Percentiles rank a stretch among this genome's conserved stretches.
phyloP scores from a whole-genome alignment of 768 basidiomycete species.

The Tylopilus plumbeoviolaceoides region DNA sequence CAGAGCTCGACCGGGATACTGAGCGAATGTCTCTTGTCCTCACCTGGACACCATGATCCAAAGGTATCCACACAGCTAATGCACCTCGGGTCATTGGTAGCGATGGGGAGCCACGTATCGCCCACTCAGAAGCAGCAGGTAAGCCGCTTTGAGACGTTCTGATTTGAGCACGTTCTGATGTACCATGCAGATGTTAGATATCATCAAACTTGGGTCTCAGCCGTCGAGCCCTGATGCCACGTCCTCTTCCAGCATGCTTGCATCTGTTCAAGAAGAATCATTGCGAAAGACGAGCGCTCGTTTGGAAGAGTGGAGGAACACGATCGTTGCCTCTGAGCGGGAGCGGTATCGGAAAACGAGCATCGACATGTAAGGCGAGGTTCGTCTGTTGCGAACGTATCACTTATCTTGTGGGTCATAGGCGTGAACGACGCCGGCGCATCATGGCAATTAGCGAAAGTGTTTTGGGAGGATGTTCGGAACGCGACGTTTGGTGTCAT shows the following conservation, averaged over 20 bases:
- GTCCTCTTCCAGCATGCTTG: slow-evolving; percentile 14
- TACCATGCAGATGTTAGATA: slow-evolving; percentile 50
- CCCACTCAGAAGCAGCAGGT: slow-evolving; percentile 74
- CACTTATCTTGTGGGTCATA: slow-evolving; percentile 26
- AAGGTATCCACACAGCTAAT: slow-evolving; percentile 61
- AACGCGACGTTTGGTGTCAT: slow-evolving; percentile 81
- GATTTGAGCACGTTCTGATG: slow-evolving; percentile 5
- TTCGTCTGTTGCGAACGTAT: not conserved
- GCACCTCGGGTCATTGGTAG: slow-evolving; percentile 65
- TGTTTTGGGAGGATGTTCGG: slow-evolving; percentile 58
- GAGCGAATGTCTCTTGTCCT: slow-evolving; percentile 60
- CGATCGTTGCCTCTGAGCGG: slow-evolving; percentile 61
- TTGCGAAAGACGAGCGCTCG: slow-evolving; percentile 52
- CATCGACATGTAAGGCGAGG: slow-evolving; percentile 58
- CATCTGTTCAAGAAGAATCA: slow-evolving; percentile 30
- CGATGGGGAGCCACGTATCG: slow-evolving; percentile 58
- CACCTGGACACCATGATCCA: slow-evolving; percentile 4
- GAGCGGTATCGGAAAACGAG: slow-evolving; percentile 68
- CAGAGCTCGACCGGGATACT: slow-evolving; percentile 66
- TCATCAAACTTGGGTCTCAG: slow-evolving; percentile 37
- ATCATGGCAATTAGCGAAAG: slow-evolving; percentile 58
- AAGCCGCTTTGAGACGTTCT: not conserved
- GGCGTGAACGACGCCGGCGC: slow-evolving; percentile 75
- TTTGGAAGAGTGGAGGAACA: slow-evolving; percentile 64
- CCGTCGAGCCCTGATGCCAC: not conserved